phyloP scores from a whole-genome alignment of 768 basidiomycete species.

The Chalciporus piperatus region DNA sequence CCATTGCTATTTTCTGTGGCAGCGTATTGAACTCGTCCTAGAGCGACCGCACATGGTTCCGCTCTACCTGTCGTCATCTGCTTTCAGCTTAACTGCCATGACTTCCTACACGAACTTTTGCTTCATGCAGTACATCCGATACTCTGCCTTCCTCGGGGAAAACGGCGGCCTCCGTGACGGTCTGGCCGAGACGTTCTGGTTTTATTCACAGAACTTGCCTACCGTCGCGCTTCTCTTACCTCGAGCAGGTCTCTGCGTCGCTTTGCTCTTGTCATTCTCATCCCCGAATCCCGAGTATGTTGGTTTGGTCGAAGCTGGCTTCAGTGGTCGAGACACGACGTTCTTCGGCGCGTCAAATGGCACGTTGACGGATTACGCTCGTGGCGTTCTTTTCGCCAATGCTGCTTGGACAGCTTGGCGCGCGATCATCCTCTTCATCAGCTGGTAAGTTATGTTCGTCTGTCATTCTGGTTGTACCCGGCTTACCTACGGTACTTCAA shows the following conservation, averaged over 20 bases:
- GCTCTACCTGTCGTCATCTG: constrained; percentile 79
- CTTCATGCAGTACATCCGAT: constrained; percentile 78
- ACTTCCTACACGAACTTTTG: constrained; percentile 81
- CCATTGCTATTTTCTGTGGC: constrained; percentile 16
- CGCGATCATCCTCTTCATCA: constrained; percentile 59
- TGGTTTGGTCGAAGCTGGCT: constrained; percentile 46
- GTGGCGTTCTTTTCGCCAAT: constrained; percentile 78
- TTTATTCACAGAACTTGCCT: constrained; percentile 81
- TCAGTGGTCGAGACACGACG: constrained; percentile 59
- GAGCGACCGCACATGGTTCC: constrained; percentile 82
- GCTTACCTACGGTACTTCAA: constrained; percentile 23
- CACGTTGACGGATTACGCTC: constrained; percentile 69
- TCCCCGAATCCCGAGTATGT: constrained; percentile 46
- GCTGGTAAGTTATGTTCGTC: constrained; percentile 47
- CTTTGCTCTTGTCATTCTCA: constrained; percentile 67
- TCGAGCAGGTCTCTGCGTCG: constrained; percentile 71
- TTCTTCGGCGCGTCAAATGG: constrained; percentile 69
- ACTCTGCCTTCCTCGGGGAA: constrained; percentile 60
- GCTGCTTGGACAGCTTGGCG: constrained; percentile 82
- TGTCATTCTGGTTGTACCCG: not conserved
- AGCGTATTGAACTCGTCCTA: constrained; percentile 31
- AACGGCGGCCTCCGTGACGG: constrained; percentile 49
- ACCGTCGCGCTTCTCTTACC: constrained; percentile 82
- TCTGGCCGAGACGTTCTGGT: constrained; percentile 82
- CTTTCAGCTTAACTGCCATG: constrained; percentile 71